Base-by-base conservation (phyloP, 768 basidiomycete species). In the Tubosaeta sp. region DNA sequence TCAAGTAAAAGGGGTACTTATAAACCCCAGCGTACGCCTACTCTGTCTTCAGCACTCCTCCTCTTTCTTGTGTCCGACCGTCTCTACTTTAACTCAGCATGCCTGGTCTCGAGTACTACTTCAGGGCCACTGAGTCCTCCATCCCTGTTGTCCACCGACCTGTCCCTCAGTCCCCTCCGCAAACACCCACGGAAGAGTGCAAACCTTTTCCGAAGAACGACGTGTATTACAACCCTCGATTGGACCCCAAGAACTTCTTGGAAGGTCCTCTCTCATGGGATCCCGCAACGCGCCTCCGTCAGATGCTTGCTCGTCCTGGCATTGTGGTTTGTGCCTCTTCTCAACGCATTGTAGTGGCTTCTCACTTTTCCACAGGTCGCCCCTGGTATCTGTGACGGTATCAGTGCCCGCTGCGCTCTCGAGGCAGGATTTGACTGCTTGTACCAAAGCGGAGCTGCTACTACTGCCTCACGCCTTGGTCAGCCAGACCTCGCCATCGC, bases 391-490 rank as follows among this genome's bases (percentile, higher is more conserved):
- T 87, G 86, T 50, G 86, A 88, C 51, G 86, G 86, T 46, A 89
- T 91, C 61, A 87, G 85, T 59, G 86, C 87, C 10, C 77, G 88
- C 31, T 86, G 86, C 57, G 88, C 88, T 7, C 68, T 90, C 6
- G 88, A 91, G 70, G 85, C 86, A 34, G 88, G 88, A 17, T 91
- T 90, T 59, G 74, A 77, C 22, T 89, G 87, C 58, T 55, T 89
- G 51, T 91, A 90, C 65, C 88, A 89, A 70, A 88, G 85, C 59
- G 88, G 88, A 46, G 86, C 88, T 46, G 86, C 86, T 13, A 90
- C 88, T 1, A 89, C 87, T 12, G 88, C 88, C 38, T 88, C 88
- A 1, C 80, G 86, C 16, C 74, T 89, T 22, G 87, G 87, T 16
- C 82, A 83, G 62, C 86, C 87, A n/a, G 87, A 89, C 65, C 73